phyloP scores from a whole-genome alignment of 2,329 filamentous ascomycete genomes.

The Cytospora piceicola region DNA sequence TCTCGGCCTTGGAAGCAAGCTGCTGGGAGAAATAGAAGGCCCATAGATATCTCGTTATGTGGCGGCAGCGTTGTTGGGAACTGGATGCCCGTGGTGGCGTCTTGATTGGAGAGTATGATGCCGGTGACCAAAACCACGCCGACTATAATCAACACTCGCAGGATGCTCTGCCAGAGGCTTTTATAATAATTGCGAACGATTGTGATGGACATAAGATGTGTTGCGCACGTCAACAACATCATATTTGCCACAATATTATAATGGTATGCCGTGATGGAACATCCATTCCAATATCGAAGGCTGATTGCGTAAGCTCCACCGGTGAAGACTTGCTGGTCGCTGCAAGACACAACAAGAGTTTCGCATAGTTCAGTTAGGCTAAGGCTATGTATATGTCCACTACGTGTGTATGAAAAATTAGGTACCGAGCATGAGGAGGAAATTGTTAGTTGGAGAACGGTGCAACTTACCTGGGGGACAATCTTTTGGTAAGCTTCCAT shows the following conservation, averaged over 20 bases:
- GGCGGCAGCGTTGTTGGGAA: neutral
- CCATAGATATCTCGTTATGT: neutral
- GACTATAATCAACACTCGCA: conserved; percentile 39
- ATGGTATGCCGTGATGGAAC: conserved; percentile 42
- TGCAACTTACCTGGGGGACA: neutral
- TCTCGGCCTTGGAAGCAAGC: neutral
- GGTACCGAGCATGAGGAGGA: neutral
- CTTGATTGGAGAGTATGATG: conserved; percentile 31
- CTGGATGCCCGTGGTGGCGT: neutral
- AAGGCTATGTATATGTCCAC: neutral
- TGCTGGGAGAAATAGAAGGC: neutral
- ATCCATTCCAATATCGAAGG: conserved; percentile 41
- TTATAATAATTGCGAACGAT: conserved; percentile 43
- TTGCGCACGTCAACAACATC: conserved; percentile 43
- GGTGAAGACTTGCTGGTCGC: conserved; percentile 45
- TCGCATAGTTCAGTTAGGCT: conserved; percentile 40
- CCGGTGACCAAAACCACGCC: conserved; percentile 40
- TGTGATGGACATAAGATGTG: conserved; percentile 42
- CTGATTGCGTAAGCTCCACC: conserved; percentile 43
- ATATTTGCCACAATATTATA: conserved; percentile 44
- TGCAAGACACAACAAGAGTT: conserved; percentile 40
- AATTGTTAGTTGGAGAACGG: neutral
- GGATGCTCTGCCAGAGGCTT: conserved; percentile 36
- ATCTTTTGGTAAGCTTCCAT: neutral
- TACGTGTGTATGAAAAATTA: neutral